Base-by-base conservation (phyloP, 169 alveolate species). In the Eimeria mitis region DNA sequence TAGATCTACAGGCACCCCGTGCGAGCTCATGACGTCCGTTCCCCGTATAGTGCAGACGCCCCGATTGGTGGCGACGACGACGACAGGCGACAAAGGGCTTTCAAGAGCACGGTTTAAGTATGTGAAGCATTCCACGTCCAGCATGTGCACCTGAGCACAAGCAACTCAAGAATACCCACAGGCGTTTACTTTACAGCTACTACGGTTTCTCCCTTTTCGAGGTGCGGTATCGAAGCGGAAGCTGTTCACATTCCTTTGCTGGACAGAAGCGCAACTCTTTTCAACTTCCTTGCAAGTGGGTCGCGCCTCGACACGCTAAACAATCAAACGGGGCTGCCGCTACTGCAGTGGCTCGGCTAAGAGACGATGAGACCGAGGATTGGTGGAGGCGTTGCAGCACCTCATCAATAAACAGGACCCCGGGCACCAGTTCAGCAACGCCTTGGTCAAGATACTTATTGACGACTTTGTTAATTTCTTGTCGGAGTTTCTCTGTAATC, bases 1-100 rank as follows among this genome's bases (percentile, higher is more conserved):
- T n/a, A 99, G 97, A 98, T 99, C 99, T 44, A 99, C 99, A 0
- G 99, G 99, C 44, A 99, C 99, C 54, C 99, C 99, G 95, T 99
- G 99, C 4, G 99, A 99, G 59, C 99, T 98, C 59, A 98, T 98
- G 96, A 99, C 98, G 56, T 99, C 99, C 56, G 99, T 99, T 13
- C 99, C 99, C 63, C 97, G 84, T 89, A 97, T 97, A 28, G 97
- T 97, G 95, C 98, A 76, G 89, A 98, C 98, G 44, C 99, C 99
- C 95, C 99, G 97, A 95, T 99, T 99, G 21, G 99, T 99, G 42
- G 99, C 99, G 89, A 99, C 97, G 81, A 99, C 99, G 76, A 99
- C 99, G 88, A 99, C 99, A 34, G 99, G 99, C 23, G 99, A 99
- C 81, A 99, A 97, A 34, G 99, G 99, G 11, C 99, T 98, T 97